Base-by-base conservation (phyloP, 768 basidiomycete species). In the Roridomyces roridus region DNA sequence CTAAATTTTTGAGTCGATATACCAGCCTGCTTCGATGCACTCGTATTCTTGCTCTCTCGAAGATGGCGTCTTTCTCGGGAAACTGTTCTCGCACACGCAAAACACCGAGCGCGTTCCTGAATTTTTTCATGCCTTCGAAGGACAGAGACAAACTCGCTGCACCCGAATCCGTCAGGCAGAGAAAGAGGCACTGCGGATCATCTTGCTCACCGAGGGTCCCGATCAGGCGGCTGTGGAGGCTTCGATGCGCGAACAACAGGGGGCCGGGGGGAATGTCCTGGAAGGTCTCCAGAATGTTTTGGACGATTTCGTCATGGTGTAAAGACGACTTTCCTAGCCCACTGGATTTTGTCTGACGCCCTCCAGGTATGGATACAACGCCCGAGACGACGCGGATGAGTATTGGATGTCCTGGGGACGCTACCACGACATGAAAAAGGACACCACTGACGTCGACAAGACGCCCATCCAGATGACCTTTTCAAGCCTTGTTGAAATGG, bases 41-140 rank as follows among this genome's bases (percentile, higher is more conserved):
- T 2, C 47, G 5, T 60, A 51, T 24, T 49, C 59, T 21, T 7
- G 43, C n/a, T 42, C 52, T 14, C 47, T 60, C 37, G 58, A 59
- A 35, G 58, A 59, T n/a, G 52, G 58, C 42, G 52, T 42, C 18
- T 59, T 59, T 28, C 35, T 59, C 5, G 58, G 58, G 12, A 54
- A 55, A 26, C 39, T 59, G 28, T 59, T 59, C 36, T 54, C 58
- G 21, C 58, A 59, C 35, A 59, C 58, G 5, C 46, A 36, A 6
- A 23, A 46, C n/a, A 21, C 3, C 1, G 17, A 42, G 3, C 46
- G 58, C 6, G 42, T 59, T 17, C 52, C 52, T 8, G 52, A 59
- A 47, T 55, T 59, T 21, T 21, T 59, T 7, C 17, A 46, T 12
- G 58, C 58, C 4, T 59, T 59, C 18, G 34, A 54, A 28, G 58